A percentile compares a stretch with the other conserved stretches of the same genome.
phyloP scores from a whole-genome alignment of 192 early-diverging fungal species.

The Backusella morwellensis region DNA sequence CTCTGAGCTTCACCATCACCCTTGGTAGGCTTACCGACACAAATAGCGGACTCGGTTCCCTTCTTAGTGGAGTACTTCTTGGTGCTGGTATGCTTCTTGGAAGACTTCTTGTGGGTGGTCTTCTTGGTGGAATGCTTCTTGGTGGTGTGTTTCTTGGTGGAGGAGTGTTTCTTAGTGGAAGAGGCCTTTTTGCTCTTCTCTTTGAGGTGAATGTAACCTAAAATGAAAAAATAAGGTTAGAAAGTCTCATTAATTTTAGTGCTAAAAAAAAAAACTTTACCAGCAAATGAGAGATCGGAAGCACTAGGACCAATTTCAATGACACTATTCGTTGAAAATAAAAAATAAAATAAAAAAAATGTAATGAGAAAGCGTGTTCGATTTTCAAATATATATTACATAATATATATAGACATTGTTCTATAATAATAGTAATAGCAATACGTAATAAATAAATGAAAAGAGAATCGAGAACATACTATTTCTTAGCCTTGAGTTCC shows the following conservation, averaged over 20 bases:
- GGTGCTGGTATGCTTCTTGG: neutral
- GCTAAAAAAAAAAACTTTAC: constrained; percentile 2
- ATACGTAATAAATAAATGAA: neutral
- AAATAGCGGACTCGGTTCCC: neutral
- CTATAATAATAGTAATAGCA: neutral
- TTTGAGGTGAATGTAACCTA: constrained; percentile 8
- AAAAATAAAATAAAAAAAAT: neutral
- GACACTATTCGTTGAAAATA: constrained; percentile 14
- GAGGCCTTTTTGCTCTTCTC: neutral
- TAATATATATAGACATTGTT: neutral
- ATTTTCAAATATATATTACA: neutral
- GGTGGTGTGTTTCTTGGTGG: neutral
- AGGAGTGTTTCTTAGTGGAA: neutral
- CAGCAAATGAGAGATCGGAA: constrained; percentile 13
- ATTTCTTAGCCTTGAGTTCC: constrained; percentile 15
- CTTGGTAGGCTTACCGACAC: neutral
- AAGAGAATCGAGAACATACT: constrained; percentile 4
- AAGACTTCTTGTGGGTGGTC: neutral
- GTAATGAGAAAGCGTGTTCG: neutral
- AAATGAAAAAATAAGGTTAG: neutral
- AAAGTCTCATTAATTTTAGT: neutral
- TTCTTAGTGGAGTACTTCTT: constrained; percentile 3
- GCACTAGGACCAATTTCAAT: constrained; percentile 15
- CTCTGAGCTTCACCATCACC: neutral
- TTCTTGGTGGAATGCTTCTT: neutral